Evolutionary conservation across 2,329 filamentous ascomycete genomes (phyloP).

Genomic region (Fusarium sp.): DNA sequence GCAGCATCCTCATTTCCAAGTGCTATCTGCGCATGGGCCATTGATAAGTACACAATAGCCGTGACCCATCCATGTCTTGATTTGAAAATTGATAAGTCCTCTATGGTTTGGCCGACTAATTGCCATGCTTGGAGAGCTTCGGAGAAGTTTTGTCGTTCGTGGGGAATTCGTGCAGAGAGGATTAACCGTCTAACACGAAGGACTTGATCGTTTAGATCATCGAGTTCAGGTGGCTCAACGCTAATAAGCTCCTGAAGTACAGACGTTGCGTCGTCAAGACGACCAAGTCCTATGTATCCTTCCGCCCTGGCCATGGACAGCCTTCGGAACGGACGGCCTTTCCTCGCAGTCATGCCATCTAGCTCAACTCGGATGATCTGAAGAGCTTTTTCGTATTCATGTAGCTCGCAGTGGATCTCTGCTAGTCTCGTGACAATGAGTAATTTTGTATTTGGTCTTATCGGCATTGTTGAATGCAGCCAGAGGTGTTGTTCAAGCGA

Average conservation of each 20-base stretch:
- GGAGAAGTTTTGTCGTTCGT: conserved; percentile 25
- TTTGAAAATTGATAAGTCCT: conserved; percentile 42
- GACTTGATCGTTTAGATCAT: conserved; percentile 52
- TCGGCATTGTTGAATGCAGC: conserved; percentile 44
- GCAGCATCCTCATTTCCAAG: conserved; percentile 35
- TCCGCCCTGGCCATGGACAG: conserved; percentile 47
- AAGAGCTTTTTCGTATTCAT: conserved; percentile 41
- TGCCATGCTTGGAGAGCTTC: conserved; percentile 45
- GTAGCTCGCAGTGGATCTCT: conserved; percentile 50
- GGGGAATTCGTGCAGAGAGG: conserved; percentile 43
- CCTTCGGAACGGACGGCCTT: conserved; percentile 43
- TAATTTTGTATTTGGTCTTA: conserved; percentile 45
- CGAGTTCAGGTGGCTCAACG: conserved; percentile 42
- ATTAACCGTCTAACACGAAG: conserved; percentile 51
- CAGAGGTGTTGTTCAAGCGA: conserved; percentile 52
- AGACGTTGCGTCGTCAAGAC: conserved; percentile 22
- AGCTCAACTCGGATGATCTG: conserved; percentile 46
- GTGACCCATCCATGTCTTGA: conserved; percentile 43
- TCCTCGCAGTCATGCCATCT: conserved; percentile 21
- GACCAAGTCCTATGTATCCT: conserved; percentile 41
- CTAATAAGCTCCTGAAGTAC: conserved; percentile 31
- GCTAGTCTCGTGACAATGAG: conserved; percentile 49
- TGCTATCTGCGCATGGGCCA: conserved; percentile 48
- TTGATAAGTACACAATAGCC: conserved; percentile 48
- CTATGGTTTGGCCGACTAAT: conserved; percentile 33